Percentiles rank a stretch among this genome's conserved stretches.
phyloP scores from a whole-genome alignment of 1,139 yeast species.

The Candida gigantensis region DNA sequence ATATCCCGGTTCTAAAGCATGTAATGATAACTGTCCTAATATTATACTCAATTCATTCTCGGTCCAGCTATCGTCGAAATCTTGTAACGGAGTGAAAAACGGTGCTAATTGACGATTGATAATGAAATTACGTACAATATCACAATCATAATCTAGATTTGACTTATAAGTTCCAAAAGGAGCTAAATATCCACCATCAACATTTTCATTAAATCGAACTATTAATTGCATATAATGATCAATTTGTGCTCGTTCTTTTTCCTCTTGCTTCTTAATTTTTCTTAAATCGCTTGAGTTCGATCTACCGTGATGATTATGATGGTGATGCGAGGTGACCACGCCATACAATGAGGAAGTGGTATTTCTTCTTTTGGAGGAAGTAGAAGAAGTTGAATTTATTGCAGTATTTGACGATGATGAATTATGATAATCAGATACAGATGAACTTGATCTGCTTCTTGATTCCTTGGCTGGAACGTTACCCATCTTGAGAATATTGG shows the following conservation, averaged over 20 bases:
- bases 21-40: slow-evolving; percentile 55
- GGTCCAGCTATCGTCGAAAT: slow-evolving; percentile 73
- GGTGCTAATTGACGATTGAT: slow-evolving; percentile 72
- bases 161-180: slow-evolving; percentile 85
- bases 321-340: slow-evolving; percentile 3
- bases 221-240: slow-evolving; percentile 56
- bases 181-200: slow-evolving; percentile 80
- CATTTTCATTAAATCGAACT: slow-evolving; percentile 59
- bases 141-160: slow-evolving; percentile 72
- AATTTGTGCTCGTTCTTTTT: slow-evolving; percentile 53
- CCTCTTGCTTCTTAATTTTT: slow-evolving; percentile 40
- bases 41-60: slow-evolving; percentile 67
- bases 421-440: slow-evolving; percentile 12
- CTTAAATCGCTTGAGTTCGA: slow-evolving; percentile 24
- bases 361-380: slow-evolving; percentile 19
- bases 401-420: slow-evolving; percentile 10
- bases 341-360: slow-evolving; percentile 10
- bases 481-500: slow-evolving; percentile 48
- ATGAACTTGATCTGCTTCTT: slow-evolving; percentile 27
- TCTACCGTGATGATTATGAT: slow-evolving; percentile 11
- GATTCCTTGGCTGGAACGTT: slow-evolving; percentile 61
- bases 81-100: slow-evolving; percentile 86
- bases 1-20: slow-evolving; percentile 59
- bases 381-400: slow-evolving; percentile 11
- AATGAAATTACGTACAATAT: slow-evolving; percentile 67